A percentile compares a stretch with the other conserved stretches of the same genome.
Evolutionary conservation across 768 basidiomycete genomes (phyloP).

Genomic region (Calocera cornea): DNA sequence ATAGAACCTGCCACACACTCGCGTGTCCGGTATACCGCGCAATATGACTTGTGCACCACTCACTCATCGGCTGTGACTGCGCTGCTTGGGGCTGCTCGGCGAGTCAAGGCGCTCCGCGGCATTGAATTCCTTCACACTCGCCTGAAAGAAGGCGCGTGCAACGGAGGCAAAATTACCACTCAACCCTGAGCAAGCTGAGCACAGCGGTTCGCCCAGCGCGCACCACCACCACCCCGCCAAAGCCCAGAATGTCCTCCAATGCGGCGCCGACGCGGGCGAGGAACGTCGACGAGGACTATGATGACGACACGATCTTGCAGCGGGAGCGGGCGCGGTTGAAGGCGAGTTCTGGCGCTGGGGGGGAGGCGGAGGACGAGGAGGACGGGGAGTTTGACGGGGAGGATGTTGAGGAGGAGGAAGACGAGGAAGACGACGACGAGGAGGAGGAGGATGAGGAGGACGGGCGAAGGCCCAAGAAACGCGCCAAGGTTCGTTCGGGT

Average conservation of each 20-base stretch:
- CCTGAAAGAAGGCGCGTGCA: neutral
- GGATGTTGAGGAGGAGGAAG: constrained; percentile 30
- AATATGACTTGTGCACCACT: too few species aligned
- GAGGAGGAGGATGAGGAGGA: constrained; percentile 31
- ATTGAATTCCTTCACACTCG: too few species aligned
- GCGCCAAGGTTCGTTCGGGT: constrained; percentile 45
- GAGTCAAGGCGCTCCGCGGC: too few species aligned
- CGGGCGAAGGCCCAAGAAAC: constrained; percentile 39
- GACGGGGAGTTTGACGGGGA: constrained; percentile 28
- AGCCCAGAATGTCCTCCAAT: neutral
- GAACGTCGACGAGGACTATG: constrained; percentile 9
- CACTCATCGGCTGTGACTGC: too few species aligned
- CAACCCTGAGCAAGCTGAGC: neutral
- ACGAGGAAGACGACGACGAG: constrained; percentile 24
- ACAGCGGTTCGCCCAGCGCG: neutral
- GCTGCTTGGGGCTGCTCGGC: too few species aligned
- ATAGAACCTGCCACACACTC: too few species aligned
- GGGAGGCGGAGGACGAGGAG: constrained; percentile 21
- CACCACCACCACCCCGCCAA: neutral
- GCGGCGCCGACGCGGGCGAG: constrained; percentile 4
- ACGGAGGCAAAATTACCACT: neutral
- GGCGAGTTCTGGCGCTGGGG: constrained; percentile 23
- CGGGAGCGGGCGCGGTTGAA: constrained; percentile 10
- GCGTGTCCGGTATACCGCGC: too few species aligned
- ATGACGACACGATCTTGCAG: constrained; percentile 8